These are phyloP conservation scores for Malus hybrid DNA, from an alignment of 331 rosid species.

Conservation along the genomic window DNA sequence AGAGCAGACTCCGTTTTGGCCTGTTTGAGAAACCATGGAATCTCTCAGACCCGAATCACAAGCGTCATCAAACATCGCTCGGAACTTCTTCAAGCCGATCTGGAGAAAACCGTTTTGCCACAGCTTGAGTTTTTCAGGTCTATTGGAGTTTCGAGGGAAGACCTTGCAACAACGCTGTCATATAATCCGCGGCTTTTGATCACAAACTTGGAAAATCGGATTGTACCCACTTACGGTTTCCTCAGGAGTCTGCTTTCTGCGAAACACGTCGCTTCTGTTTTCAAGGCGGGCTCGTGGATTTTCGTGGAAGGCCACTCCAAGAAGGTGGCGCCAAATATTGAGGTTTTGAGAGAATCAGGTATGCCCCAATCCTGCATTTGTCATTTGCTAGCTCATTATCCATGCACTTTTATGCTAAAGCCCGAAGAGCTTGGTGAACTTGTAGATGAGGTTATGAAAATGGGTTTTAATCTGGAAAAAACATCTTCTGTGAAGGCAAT, in stretches of 20 bases:
- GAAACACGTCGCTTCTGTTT: too few relatives aligned
- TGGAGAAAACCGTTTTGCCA: neutral
- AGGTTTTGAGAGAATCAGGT: too few relatives aligned
- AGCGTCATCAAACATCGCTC: neutral
- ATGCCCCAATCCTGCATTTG: too few relatives aligned
- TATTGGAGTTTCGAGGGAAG: neutral
- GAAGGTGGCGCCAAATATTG: too few relatives aligned
- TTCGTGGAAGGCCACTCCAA: too few relatives aligned
- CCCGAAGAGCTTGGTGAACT: too few relatives aligned
- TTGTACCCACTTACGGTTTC: neutral
- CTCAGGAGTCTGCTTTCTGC: neutral
- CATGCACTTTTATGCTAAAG: too few relatives aligned
- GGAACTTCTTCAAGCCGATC: neutral
- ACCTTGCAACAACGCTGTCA: neutral
- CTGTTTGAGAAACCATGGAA: neutral
- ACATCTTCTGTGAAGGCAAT: too few relatives aligned
- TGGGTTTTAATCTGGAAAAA: too few relatives aligned
- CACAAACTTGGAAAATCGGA: neutral
- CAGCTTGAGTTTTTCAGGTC: neutral
- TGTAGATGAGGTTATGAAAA: too few relatives aligned
- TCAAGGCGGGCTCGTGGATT: too few relatives aligned
- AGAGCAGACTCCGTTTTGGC: neutral
- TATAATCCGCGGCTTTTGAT: neutral
- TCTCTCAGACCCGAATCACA: neutral
- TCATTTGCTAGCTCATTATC: too few relatives aligned